Evolutionary conservation across 2,329 filamentous ascomycete genomes (phyloP), one percentile per base, ranked within the genome.

Genomic region (Xylariaceae sp.): DNA sequence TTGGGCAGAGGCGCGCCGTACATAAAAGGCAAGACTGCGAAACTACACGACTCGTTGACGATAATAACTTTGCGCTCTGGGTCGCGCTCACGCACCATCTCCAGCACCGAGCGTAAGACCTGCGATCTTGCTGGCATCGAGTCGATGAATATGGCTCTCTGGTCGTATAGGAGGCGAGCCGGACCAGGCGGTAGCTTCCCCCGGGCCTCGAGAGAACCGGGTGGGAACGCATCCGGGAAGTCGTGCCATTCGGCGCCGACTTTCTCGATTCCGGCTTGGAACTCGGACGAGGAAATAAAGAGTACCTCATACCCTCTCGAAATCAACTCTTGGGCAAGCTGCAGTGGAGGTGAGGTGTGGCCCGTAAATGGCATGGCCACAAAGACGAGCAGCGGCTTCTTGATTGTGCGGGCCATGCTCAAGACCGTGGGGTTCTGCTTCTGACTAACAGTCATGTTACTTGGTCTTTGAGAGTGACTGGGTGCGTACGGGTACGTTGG

Each of bases 31-130:
- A 63, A 45, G 9, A 59, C 47, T 0, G 67, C 70, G 40, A 62
- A 54, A 15, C 36, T 35, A 19, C n/a, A 30, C 37, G 29, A 15
- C 18, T 19, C 26, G 34, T 38, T 38, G 62, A 76, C 38, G 11
- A 72, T 53, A 16, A 76, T 46, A 19, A 76, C 58, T 22, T 68
- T 57, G 8, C 64, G 58, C 3, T 45, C 47, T 3, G 63, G 60
- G 24, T 67, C 55, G 2, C 56, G 41, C 7, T 55, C 53, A 2
- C 59, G 55, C 22, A 65, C 44, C 3, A 49, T 53, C 51, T 62
- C 61, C 12, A 71, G 65, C 2, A 62, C 56, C 9, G 42, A 44
- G 41, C 65, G 63, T 6, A 68, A 34, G 4, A 59, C 56, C 31
- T 54, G 43, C 43, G 64, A 60, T 7, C 62, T 57, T 3, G 48